Base-by-base conservation (phyloP, 192 early-diverging fungal species). In the Mortierella hygrophila region DNA sequence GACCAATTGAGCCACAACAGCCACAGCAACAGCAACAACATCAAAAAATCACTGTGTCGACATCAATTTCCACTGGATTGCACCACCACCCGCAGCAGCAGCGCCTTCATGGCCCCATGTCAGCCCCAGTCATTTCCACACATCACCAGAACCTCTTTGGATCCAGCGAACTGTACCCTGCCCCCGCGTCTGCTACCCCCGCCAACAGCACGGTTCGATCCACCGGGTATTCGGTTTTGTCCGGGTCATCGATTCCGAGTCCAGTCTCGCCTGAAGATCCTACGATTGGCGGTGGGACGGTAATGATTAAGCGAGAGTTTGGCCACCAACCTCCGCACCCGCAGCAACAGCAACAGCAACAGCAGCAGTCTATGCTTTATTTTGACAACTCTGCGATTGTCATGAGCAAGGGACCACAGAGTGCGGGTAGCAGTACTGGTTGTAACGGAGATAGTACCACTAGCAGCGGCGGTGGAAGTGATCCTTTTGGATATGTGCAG, bases 1-100 rank as follows among this genome's bases (percentile, higher is more conserved):
- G 42, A 49, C 21, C n/a, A 13, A 23, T 38, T 35, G 54, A 75
- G 35, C 74, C 60, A 40, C 74, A 57, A n/a, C 52, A 37, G 21
- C 74, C 41, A 20, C 74, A 75, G 21, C 74, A 41, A 20, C 74
- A 75, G 20, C 47, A 49, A 18, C 72, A 73, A 0, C 47, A 49
- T 3, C 72, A 73, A 21, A 52, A 52, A 52, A 52, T 52, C 49
- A 21, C 16, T 52, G 49, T 52, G 18, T 21, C 20, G 49, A 52
- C 49, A 52, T 6, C 49, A 52, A 52, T 52, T 16, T 26, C 11
- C 29, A 32, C 26, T 29, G 26, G 11, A 29, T 15, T 65, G 10
- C 55, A 57, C n/a, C 55, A 60, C 13, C 60, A 65, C 29, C 29
- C 29, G 2, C 60, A 23, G 5, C 60, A 23, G 5, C n/a, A 65